Evolutionary conservation across 768 basidiomycete species (phyloP), one percentile per base, ranked within the genome.

Genomic region (Scleroderma bovista): DNA sequence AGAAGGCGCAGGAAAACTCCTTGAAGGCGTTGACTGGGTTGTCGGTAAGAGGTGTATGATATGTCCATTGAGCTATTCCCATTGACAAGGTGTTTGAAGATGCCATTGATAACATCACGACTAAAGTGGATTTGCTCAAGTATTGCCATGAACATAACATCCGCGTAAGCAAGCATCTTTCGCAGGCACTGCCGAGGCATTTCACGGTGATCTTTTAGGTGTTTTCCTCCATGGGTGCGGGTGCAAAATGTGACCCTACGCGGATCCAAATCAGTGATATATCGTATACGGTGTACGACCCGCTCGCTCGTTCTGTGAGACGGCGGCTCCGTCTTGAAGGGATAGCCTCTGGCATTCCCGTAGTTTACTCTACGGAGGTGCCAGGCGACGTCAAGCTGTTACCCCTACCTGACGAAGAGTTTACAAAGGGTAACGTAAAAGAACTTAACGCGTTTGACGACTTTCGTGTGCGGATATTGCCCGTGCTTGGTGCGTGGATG

Each of bases 171-270:
- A 22, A 17, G 26, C n/a, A 37, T 13, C 44, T 55, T n/a, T 44
- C 11, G 41, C 36, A 17, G 32, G 31, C 17, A 24, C 32, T 15
- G 8, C 22, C 22, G 40, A 29, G 15, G 31, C 46, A 13, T 17
- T 29, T 39, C 22, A 51, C 44, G 22, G 11, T 9, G 32, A 22
- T 20, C 22, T 39, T 26, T 12, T 54, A 88, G 86, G 86, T 94
- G 16, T 96, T 98, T 68, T 92, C 94, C 1, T 93, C 93, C 22
- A 96, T 99, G 93, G 96, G 96, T 24, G 90, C 94, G 3, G 85
- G 93, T 12, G 88, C 93, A 13, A 99, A 98, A 70, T 80, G 79
- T 58, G 96, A 99, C 66, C 94, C 96, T 0, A 95, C 93, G 1
- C 81, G 93, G 36, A 80, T 99, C 22, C 94, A 98, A 67, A 96